Percentiles rank a stretch among this genome's conserved stretches.
phyloP scores from a whole-genome alignment of 345 rosid genomes.

The Eucalyptus marginata region DNA sequence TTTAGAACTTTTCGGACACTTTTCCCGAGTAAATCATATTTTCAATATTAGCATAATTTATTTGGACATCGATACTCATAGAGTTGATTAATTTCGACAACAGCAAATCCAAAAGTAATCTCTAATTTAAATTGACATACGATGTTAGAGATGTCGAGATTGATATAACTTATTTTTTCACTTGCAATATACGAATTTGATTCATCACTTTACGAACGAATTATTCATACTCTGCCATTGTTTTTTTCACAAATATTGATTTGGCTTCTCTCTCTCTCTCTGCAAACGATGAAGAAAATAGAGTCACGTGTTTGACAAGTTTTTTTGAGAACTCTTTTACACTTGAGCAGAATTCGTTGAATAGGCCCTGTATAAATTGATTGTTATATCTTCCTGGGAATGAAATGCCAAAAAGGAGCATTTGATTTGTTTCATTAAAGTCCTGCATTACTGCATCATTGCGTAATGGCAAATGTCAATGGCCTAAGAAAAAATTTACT shows the following conservation, averaged over 20 bases:
- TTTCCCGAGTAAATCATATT: not conserved
- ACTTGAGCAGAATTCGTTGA: not conserved
- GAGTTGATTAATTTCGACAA: not conserved
- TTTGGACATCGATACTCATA: not conserved
- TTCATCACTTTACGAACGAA: not conserved
- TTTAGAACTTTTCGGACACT: too few species aligned
- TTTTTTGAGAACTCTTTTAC: not conserved
- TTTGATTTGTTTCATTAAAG: not conserved
- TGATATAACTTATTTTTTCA: not conserved
- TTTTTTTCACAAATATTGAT: not conserved
- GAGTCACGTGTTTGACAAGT: not conserved
- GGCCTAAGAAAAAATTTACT: not conserved
- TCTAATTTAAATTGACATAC: not conserved
- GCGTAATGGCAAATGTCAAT: not conserved
- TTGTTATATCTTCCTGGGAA: not conserved
- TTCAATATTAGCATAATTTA: not conserved
- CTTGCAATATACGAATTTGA: not conserved
- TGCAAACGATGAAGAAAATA: not conserved
- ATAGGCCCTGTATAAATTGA: not conserved
- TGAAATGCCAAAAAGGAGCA: not conserved
- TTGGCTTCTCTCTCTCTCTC: not conserved
- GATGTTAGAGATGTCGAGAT: not conserved
- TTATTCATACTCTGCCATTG: not conserved
- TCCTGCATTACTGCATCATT: not conserved
- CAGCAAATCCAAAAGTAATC: too few species aligned